Evolutionary conservation across 2,329 filamentous ascomycete species (phyloP).

Genomic region (Chaetothyriales sp.): DNA sequence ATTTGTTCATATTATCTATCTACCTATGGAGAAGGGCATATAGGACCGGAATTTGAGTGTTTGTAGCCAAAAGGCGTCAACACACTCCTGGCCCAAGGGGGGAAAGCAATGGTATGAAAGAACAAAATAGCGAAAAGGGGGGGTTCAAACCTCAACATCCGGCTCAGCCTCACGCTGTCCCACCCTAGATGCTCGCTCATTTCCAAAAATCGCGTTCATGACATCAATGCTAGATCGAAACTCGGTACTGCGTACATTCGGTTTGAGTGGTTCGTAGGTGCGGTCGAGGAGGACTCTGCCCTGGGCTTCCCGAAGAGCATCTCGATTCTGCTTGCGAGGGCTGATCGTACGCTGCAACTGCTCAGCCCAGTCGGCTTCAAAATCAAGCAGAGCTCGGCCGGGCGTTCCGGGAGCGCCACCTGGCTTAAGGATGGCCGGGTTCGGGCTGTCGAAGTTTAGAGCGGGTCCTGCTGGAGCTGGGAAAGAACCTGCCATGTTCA

Average conservation of each 20-base stretch:
- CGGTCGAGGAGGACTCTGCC: constrained; percentile 40
- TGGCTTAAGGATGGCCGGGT: constrained; percentile 14
- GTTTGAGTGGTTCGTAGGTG: constrained; percentile 21
- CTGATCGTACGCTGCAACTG: constrained; percentile 89
- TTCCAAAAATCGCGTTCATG: constrained; percentile 85
- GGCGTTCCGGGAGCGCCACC: constrained; percentile 29
- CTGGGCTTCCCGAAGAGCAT: constrained; percentile 52
- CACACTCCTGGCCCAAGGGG: constrained; percentile 1
- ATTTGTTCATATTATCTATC: constrained; percentile 26
- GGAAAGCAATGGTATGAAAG: constrained; percentile 11
- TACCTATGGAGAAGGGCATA: constrained; percentile 20
- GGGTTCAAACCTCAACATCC: constrained; percentile 77
- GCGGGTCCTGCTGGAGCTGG: constrained; percentile 37
- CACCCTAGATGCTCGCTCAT: constrained; percentile 37
- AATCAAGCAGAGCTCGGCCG: constrained; percentile 36
- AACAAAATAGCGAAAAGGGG: constrained; percentile 21
- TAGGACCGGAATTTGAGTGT: not conserved
- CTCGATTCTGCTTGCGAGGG: constrained; percentile 78
- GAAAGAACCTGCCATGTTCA: constrained; percentile 65
- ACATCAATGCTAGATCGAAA: constrained; percentile 85
- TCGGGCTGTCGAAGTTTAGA: constrained; percentile 9
- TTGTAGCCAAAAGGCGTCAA: constrained; percentile 1
- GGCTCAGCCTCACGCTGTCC: constrained; percentile 42
- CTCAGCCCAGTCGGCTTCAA: constrained; percentile 79
- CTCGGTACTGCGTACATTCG: constrained; percentile 34